Evolutionary conservation across 148 eudicot species (phyloP).

Genomic region (Diospyros kaki): DNA sequence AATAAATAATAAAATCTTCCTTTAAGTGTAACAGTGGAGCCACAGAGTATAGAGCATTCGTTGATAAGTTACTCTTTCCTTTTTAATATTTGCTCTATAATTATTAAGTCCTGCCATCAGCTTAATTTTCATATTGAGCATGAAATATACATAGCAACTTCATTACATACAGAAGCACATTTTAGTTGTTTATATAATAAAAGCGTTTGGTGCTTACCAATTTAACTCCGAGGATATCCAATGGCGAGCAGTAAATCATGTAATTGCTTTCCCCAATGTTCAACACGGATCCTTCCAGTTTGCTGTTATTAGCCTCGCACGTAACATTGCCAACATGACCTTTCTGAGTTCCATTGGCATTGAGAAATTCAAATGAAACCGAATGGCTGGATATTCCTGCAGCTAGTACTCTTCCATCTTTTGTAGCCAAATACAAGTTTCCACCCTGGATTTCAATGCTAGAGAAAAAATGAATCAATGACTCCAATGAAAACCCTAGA

Average conservation of each 20-base stretch:
- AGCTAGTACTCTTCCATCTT: conserved; percentile 29
- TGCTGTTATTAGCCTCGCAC: conserved; percentile 28
- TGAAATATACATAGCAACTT: no score
- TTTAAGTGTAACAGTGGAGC: no score
- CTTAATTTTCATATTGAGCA: no score
- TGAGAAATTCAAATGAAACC: conserved; percentile 18
- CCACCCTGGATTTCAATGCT: conserved; percentile 23
- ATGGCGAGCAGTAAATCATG: conserved; percentile 34
- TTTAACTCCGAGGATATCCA: conserved; percentile 37
- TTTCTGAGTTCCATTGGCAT: conserved; percentile 13
- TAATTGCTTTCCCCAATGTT: conserved; percentile 29
- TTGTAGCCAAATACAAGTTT: conserved; percentile 42
- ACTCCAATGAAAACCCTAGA: conserved; percentile 38
- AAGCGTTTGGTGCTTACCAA: conserved; percentile 25
- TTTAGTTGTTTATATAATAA: neutral
- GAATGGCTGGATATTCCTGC: conserved; percentile 29
- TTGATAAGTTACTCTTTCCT: no score
- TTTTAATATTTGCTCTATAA: no score
- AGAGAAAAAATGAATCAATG: conserved; percentile 24
- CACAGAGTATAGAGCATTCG: no score
- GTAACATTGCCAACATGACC: conserved; percentile 25
- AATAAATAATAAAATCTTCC: no score
- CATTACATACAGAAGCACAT: neutral
- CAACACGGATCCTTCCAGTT: conserved; percentile 16
- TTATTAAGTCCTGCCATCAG: no score